Percentiles rank a stretch among this genome's conserved stretches.
Conservation (phyloP, 768 basidiomycete genomes). For the Chiua virens region DNA sequence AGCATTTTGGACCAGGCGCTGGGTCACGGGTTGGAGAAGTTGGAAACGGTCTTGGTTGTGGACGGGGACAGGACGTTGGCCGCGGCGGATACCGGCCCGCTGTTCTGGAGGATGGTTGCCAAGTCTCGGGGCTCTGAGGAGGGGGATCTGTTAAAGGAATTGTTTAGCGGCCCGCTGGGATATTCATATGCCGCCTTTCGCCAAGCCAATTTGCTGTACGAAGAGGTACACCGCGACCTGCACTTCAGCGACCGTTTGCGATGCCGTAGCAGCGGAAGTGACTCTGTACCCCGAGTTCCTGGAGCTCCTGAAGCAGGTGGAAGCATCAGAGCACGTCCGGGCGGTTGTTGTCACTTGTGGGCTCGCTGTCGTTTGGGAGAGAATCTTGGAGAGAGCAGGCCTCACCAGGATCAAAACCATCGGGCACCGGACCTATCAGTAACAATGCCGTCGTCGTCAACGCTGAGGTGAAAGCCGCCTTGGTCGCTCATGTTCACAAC, state of each 20-base stretch:
- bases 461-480: slow-evolving; percentile 16
- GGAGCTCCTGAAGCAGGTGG: slow-evolving; percentile 16
- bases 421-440: slow-evolving; percentile 8
- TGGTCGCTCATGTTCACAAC: slow-evolving; percentile 12
- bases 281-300: slow-evolving; percentile 15
- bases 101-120: slow-evolving; percentile 13
- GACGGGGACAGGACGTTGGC: slow-evolving; percentile 13
- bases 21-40: slow-evolving; percentile 10
- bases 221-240: slow-evolving; percentile 11
- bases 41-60: slow-evolving; percentile 11
- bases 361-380: slow-evolving; percentile 9
- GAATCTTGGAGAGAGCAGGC: slow-evolving; percentile 15
- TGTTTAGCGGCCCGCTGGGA: slow-evolving; percentile 13
- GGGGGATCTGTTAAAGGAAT: slow-evolving; percentile 7
- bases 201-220: slow-evolving; percentile 10
- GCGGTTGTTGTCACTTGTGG: slow-evolving; percentile 15
- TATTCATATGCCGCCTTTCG: slow-evolving; percentile 13
- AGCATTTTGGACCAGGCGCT: slow-evolving; percentile 14
- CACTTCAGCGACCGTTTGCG: slow-evolving; percentile 12
- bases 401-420: slow-evolving; percentile 14
- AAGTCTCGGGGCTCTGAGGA: slow-evolving; percentile 12
- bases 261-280: slow-evolving; percentile 13
- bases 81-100: slow-evolving; percentile 8
- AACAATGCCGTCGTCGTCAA: slow-evolving; percentile 8
- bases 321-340: slow-evolving; percentile 16